These are phyloP conservation scores for Pyrus pyrifolia DNA, from an alignment of 306 rosid species.

Conservation along the genomic window DNA sequence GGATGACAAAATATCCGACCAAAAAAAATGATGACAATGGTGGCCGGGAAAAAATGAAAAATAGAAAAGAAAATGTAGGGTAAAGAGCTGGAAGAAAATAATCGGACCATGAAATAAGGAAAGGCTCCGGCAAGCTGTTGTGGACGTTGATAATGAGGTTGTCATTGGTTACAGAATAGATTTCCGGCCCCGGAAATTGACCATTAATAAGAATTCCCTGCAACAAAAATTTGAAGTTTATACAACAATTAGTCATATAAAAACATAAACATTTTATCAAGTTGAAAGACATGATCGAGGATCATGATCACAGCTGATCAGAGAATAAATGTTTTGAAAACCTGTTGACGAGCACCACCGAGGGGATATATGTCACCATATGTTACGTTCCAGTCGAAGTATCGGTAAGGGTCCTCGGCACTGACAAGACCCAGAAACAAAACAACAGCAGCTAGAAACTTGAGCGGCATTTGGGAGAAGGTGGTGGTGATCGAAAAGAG, in stretches of 20 bases:
- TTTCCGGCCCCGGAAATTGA: constrained; percentile 79
- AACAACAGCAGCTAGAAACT: constrained; percentile 3
- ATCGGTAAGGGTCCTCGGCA: constrained; percentile 63
- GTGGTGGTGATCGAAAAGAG: background rate
- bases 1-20: background rate
- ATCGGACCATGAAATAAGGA: constrained; percentile 71
- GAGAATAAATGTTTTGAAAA: background rate
- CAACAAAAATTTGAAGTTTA: background rate
- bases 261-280: background rate
- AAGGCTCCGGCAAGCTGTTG: constrained; percentile 71
- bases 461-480: constrained; percentile 6
- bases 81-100: background rate
- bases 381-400: constrained; percentile 68
- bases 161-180: constrained; percentile 74
- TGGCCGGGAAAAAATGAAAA: background rate
- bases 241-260: background rate
- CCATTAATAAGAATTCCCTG: constrained; percentile 90
- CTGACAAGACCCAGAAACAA: constrained; percentile 9
- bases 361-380: constrained; percentile 78
- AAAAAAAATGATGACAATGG: background rate
- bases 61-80: background rate
- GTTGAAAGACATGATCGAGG: background rate
- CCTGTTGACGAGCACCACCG: constrained; percentile 67
- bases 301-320: background rate
- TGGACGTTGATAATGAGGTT: constrained; percentile 71